Conservation (phyloP, 805 yeast genomes). For the Starmerella davenportii region DNA sequence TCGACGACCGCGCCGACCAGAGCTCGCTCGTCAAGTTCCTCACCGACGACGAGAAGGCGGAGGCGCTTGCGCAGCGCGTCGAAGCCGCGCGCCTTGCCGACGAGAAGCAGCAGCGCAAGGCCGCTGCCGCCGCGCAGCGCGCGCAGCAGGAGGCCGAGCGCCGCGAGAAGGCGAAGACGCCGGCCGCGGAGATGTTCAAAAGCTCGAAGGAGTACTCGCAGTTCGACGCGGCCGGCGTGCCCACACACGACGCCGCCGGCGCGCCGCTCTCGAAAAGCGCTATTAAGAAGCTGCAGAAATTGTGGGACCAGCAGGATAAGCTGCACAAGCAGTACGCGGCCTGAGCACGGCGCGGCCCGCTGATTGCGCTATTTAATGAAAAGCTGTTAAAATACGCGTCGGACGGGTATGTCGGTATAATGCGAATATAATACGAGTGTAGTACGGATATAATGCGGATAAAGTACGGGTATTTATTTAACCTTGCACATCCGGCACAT, state of each 20-base stretch:
- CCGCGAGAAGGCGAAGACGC: conserved; percentile 52
- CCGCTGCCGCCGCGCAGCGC: conserved; percentile 19
- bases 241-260: conserved; percentile 57
- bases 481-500: too few species aligned
- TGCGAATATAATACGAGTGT: too few species aligned
- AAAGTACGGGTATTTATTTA: too few species aligned
- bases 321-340: conserved; percentile 45
- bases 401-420: too few species aligned
- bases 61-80: conserved; percentile 37
- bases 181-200: conserved; percentile 56
- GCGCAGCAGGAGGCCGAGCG: conserved; percentile 34
- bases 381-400: too few species aligned
- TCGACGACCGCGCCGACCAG: conserved; percentile 72
- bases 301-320: conserved; percentile 63
- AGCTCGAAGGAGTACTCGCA: conserved; percentile 36
- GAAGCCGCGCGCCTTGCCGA: conserved; percentile 38
- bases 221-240: conserved; percentile 79
- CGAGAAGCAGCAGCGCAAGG: conserved; percentile 41
- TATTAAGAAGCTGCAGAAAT: conserved; percentile 64
- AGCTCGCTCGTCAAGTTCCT: conserved; percentile 75
- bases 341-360: too few species aligned
- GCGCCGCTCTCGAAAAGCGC: conserved; percentile 64
- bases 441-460: too few species aligned
- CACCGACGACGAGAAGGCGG: conserved; percentile 47
- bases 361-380: too few species aligned